Conservation (phyloP, 192 early-diverging fungal genomes). For the Podila verticillata region DNA sequence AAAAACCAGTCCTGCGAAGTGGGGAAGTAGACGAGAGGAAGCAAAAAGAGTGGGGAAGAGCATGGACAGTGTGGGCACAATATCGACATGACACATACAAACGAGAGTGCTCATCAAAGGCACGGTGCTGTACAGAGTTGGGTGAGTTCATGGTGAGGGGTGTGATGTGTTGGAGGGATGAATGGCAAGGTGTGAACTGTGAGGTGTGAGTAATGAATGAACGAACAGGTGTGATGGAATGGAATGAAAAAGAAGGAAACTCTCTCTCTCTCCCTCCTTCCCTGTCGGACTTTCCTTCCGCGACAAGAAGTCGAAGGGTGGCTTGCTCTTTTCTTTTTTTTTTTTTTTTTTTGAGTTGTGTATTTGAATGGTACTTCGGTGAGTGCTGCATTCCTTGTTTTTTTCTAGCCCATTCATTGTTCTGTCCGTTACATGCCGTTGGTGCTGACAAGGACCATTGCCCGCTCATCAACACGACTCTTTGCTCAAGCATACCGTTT, state of each 20-base stretch:
- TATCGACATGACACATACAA: constrained; percentile 19
- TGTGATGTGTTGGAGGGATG: neutral
- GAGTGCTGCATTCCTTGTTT: no score
- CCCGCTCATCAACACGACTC: neutral
- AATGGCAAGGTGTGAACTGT: neutral
- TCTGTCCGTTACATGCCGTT: neutral
- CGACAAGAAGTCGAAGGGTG: no score
- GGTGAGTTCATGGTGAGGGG: constrained; percentile 36
- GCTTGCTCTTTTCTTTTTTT: constrained; percentile 8
- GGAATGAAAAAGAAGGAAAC: neutral
- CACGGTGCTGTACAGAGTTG: constrained; percentile 48
- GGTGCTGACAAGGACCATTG: neutral
- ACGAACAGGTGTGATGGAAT: neutral
- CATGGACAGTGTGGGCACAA: neutral
- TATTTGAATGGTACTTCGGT: constrained; percentile 3
- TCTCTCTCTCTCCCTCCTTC: no score
- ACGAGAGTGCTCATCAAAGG: constrained; percentile 54
- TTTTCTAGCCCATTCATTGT: no score
- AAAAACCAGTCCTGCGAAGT: neutral
- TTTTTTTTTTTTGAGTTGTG: neutral
- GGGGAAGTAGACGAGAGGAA: neutral
- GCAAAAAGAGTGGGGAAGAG: neutral
- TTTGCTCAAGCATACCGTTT: neutral
- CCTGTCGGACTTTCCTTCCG: no score
- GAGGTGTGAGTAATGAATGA: constrained; percentile 2